phyloP scores from a whole-genome alignment of 345 rosid species.

The Salix dunnii region DNA sequence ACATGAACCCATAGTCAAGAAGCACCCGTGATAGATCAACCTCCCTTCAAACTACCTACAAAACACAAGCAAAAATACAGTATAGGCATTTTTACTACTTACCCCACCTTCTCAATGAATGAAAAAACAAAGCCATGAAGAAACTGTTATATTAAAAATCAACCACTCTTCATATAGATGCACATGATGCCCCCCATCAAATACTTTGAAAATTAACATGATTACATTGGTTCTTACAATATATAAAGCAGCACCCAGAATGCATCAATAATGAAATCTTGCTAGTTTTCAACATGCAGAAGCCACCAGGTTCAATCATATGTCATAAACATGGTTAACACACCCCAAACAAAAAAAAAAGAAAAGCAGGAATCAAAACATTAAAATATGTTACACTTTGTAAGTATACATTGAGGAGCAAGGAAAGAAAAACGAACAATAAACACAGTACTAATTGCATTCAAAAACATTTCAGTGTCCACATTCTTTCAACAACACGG shows the following conservation, averaged over 20 bases:
- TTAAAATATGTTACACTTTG: not conserved
- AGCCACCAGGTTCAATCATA: not conserved
- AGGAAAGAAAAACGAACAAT: not conserved
- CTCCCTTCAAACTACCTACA: conserved; percentile 7
- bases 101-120: not conserved
- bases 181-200: too few species aligned
- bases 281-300: not conserved
- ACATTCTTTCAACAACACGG: not conserved
- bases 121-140: not conserved
- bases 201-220: too few species aligned
- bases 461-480: not conserved
- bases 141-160: not conserved
- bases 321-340: too few species aligned
- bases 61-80: not conserved
- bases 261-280: too few species aligned
- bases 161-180: too few species aligned
- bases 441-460: not conserved
- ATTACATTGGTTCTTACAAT: too few species aligned
- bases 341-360: not conserved
- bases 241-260: too few species aligned
- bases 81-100: not conserved
- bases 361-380: not conserved
- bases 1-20: conserved; percentile 9
- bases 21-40: not conserved
- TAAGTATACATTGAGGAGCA: not conserved